Evolutionary conservation across 2,329 filamentous ascomycete species (phyloP).

Genomic region (Lasiodiplodia hormozganensis): DNA sequence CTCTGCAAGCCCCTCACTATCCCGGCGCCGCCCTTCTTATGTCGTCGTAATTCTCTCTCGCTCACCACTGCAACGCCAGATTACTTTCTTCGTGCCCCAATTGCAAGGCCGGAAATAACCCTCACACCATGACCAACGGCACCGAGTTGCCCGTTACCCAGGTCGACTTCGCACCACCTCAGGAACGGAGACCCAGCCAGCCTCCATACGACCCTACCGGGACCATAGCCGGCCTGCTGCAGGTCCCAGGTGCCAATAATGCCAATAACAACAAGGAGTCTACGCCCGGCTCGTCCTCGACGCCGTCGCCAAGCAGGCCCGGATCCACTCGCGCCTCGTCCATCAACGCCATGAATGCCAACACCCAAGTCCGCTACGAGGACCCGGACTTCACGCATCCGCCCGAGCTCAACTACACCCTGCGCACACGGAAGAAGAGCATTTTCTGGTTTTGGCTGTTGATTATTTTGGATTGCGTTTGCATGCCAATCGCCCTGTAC

Average conservation of each 20-base stretch:
- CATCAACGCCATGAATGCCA: slow-evolving; percentile 44
- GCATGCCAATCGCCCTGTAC: slow-evolving; percentile 66
- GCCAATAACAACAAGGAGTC: neutral
- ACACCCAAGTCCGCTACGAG: slow-evolving; percentile 50
- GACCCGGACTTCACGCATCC: slow-evolving; percentile 51
- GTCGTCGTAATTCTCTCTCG: slow-evolving; percentile 1
- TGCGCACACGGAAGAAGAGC: slow-evolving; percentile 60
- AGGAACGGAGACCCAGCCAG: slow-evolving; percentile 11
- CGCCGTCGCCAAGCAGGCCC: slow-evolving; percentile 21
- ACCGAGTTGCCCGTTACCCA: slow-evolving; percentile 24
- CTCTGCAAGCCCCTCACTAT: neutral
- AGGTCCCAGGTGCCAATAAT: slow-evolving; percentile 15
- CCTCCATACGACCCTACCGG: slow-evolving; percentile 25
- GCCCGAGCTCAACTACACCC: slow-evolving; percentile 63
- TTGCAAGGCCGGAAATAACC: slow-evolving; percentile 4
- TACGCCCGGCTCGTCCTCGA: slow-evolving; percentile 11
- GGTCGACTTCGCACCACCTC: slow-evolving; percentile 18
- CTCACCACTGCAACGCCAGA: neutral
- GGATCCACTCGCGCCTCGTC: slow-evolving; percentile 37
- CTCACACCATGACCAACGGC: slow-evolving; percentile 19
- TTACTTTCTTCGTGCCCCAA: neutral
- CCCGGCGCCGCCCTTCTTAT: slow-evolving; percentile 18
- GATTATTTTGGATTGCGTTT: slow-evolving; percentile 65
- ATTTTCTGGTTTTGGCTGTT: slow-evolving; percentile 67
- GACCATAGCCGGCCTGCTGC: slow-evolving; percentile 17